phyloP scores from a whole-genome alignment of 306 rosid genomes.

The Abrus precatorius region DNA sequence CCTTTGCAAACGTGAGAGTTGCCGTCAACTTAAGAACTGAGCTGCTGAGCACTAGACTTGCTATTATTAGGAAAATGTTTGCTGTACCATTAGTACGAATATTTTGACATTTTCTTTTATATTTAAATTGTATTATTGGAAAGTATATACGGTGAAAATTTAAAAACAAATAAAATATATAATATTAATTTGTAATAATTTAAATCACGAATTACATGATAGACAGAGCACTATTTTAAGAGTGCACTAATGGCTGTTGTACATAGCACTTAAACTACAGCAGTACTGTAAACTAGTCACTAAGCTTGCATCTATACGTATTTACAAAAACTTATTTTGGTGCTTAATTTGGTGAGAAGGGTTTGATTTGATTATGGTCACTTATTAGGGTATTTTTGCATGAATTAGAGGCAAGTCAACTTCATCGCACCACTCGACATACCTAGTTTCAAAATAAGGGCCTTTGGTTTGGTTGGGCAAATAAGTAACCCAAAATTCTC shows the following conservation, averaged over 20 bases:
- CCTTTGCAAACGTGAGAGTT: too few species aligned
- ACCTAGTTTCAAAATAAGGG: conserved; percentile 75
- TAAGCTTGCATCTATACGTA: not conserved
- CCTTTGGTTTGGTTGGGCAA: conserved; percentile 62
- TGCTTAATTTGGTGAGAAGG: not conserved
- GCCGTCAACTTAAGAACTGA: too few species aligned
- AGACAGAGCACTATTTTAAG: not conserved
- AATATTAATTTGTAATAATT: too few species aligned
- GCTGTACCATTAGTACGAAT: too few species aligned
- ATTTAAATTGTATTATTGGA: too few species aligned
- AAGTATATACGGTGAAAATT: too few species aligned
- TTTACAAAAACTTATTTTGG: not conserved
- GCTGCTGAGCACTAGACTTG: too few species aligned
- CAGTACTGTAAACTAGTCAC: not conserved
- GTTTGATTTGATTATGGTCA: not conserved
- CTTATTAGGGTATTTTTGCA: conserved; percentile 40
- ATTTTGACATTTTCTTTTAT: too few species aligned
- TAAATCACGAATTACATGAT: not conserved
- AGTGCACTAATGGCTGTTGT: not conserved
- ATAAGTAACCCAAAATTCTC: conserved; percentile 79
- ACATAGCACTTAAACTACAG: not conserved
- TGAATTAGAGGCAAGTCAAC: conserved; percentile 92
- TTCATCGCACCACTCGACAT: conserved; percentile 92
- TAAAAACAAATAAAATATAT: too few species aligned
- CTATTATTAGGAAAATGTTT: too few species aligned